Evolutionary conservation across 371 early-diverging fungal species (phyloP).

Genomic region (Mucor piriformis): DNA sequence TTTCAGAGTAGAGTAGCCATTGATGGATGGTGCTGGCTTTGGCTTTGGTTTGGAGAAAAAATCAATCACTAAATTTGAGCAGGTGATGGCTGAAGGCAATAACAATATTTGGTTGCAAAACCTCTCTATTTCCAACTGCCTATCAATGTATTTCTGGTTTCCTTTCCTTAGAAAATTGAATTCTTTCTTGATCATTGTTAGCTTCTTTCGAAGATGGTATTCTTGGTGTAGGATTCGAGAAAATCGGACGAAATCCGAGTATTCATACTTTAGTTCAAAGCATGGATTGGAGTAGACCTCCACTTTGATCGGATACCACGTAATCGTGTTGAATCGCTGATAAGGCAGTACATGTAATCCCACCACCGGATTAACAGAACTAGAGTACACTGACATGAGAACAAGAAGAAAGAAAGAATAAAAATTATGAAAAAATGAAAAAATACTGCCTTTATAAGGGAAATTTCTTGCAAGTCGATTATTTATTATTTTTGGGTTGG

Average conservation of each 20-base stretch:
- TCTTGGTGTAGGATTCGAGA: conserved; percentile 2
- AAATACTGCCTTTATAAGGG: neutral
- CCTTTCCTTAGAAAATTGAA: neutral
- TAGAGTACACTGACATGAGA: neutral
- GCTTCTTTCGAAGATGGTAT: neutral
- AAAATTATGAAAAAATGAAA: neutral
- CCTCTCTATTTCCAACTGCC: conserved; percentile 8
- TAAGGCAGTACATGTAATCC: neutral
- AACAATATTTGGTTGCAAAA: conserved; percentile 8
- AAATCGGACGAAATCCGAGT: conserved; percentile 16
- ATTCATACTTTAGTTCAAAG: neutral
- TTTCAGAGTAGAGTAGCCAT: neutral
- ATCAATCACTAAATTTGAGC: neutral
- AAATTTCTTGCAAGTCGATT: neutral
- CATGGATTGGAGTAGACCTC: neutral
- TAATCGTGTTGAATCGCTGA: neutral
- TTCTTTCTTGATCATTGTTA: conserved; percentile 1
- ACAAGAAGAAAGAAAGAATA: neutral
- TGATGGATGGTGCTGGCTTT: neutral
- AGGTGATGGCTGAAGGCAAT: neutral
- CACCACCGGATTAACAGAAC: neutral
- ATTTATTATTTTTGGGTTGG: too few species aligned
- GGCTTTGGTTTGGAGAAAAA: conserved; percentile 2
- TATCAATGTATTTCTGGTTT: conserved; percentile 4
- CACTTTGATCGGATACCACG: conserved; percentile 15